These are phyloP conservation scores for Eutreptiella sp. DNA, from an alignment of 208 protist species.

Conservation along the genomic window DNA sequence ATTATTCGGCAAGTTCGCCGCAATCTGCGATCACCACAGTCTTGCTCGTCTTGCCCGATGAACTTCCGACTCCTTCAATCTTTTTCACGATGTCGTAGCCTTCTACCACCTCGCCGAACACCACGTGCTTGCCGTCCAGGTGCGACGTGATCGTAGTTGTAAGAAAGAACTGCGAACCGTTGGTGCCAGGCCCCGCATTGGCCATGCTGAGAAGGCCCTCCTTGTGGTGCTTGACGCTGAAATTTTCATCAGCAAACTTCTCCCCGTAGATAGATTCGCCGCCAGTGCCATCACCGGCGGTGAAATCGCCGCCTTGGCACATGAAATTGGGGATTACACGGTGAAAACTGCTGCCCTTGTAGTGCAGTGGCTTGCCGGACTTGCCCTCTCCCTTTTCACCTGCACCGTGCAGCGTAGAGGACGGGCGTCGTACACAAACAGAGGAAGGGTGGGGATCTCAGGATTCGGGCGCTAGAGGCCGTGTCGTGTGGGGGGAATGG, in stretches of 20 bases:
- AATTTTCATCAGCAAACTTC: conserved; percentile 88
- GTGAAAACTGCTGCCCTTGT: conserved; percentile 90
- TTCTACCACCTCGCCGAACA: conserved; percentile 56
- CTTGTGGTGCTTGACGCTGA: conserved; percentile 69
- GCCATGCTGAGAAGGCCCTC: conserved; percentile 63
- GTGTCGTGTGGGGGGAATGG: too few species aligned
- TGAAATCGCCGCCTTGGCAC: conserved; percentile 93
- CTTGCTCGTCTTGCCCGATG: too few species aligned
- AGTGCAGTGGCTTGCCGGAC: conserved; percentile 81
- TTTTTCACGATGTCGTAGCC: conserved; percentile 41
- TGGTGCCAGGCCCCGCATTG: conserved; percentile 63
- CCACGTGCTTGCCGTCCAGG: conserved; percentile 54
- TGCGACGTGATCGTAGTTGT: conserved; percentile 33
- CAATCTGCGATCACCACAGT: too few species aligned
- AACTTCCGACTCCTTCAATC: too few species aligned
- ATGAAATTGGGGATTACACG: conserved; percentile 86
- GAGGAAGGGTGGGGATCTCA: too few species aligned
- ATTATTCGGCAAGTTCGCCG: too few species aligned
- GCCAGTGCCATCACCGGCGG: conserved; percentile 76
- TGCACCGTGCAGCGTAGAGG: too few species aligned
- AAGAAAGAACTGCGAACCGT: conserved; percentile 73
- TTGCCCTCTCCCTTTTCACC: conserved; percentile 75
- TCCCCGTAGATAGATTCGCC: conserved; percentile 83
- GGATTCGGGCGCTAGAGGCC: too few species aligned
- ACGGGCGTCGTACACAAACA: too few species aligned